phyloP scores from a whole-genome alignment of 176 grass and related monocot genomes.

The Cocos nucifera region DNA sequence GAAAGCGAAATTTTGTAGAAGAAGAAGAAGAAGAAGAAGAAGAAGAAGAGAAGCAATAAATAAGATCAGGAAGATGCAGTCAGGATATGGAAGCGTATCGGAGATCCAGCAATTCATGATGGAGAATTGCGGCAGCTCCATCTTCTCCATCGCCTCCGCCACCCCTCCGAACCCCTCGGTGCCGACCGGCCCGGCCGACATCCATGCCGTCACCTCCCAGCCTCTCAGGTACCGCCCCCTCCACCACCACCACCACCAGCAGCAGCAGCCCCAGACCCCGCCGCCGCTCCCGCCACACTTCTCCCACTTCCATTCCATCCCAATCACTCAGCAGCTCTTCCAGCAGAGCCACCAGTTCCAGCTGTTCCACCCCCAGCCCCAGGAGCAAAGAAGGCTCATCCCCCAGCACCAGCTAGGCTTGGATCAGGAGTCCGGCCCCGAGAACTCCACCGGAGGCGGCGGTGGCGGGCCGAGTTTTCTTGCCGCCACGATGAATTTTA shows the following conservation, averaged over 20 bases:
- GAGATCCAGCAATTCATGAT: slow-evolving; percentile 29
- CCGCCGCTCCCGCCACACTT: slow-evolving; percentile 1
- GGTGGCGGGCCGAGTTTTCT: slow-evolving; percentile 37
- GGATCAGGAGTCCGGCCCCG: slow-evolving; percentile 61
- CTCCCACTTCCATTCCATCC: slow-evolving; percentile 5
- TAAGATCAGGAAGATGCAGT: slow-evolving; percentile 15
- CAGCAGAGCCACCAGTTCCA: slow-evolving; percentile 18
- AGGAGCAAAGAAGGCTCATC: neutral
- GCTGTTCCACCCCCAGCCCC: slow-evolving; percentile 39
- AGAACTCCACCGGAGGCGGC: slow-evolving; percentile 23
- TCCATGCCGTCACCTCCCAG: neutral
- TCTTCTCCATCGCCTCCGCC: slow-evolving; percentile 15
- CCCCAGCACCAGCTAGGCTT: slow-evolving; percentile 64
- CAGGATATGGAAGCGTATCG: slow-evolving; percentile 22
- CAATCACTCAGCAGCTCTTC: slow-evolving; percentile 23
- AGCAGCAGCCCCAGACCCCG: neutral
- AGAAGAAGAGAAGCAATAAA: too few relatives aligned
- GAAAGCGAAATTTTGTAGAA: too few relatives aligned
- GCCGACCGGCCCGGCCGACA: neutral
- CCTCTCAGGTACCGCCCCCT: slow-evolving; percentile 16
- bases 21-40: neutral
- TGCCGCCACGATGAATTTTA: slow-evolving; percentile 66
- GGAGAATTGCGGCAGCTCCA: neutral
- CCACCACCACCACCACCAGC: neutral
- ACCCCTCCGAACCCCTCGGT: neutral